These are phyloP conservation scores for Fragilariopsis cylindrus DNA, from an alignment of 108 stramenopile genomes.

Conservation along the genomic window DNA sequence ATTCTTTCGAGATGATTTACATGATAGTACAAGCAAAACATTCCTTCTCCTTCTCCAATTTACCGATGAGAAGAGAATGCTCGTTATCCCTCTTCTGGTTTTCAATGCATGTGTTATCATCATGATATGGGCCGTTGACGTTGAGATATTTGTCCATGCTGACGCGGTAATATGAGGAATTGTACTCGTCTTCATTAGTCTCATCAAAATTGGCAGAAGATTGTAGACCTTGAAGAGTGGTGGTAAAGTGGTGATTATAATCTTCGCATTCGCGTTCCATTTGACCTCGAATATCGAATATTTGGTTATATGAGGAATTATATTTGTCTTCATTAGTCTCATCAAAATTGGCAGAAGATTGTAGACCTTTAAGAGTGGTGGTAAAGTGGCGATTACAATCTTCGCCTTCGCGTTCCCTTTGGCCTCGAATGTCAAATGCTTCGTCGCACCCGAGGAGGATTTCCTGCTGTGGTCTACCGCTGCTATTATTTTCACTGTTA, in stretches of 20 bases:
- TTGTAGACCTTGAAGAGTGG: not conserved
- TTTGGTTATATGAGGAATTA: too few species aligned
- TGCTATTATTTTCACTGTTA: too few species aligned
- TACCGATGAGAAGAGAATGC: not conserved
- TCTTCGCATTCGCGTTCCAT: not conserved
- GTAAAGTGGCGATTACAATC: not conserved
- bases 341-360: not conserved
- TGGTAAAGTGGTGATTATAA: not conserved
- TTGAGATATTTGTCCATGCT: too few species aligned
- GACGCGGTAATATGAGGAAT: too few species aligned
- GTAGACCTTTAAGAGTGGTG: not conserved
- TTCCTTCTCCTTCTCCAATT: not conserved
- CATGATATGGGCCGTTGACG: too few species aligned
- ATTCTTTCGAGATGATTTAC: not conserved
- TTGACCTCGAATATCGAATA: too few species aligned
- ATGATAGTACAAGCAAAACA: slow-evolving; percentile 4
- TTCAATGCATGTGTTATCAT: not conserved
- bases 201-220: not conserved
- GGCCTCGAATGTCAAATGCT: too few species aligned
- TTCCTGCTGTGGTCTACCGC: too few species aligned
- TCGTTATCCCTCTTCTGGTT: not conserved
- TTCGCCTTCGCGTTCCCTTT: too few species aligned
- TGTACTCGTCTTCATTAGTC: not conserved
- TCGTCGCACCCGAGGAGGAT: too few species aligned
- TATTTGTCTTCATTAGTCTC: not conserved